These are phyloP conservation scores for Solanum microdontum DNA, from an alignment of 257 asterid genomes.

Conservation along the genomic window DNA sequence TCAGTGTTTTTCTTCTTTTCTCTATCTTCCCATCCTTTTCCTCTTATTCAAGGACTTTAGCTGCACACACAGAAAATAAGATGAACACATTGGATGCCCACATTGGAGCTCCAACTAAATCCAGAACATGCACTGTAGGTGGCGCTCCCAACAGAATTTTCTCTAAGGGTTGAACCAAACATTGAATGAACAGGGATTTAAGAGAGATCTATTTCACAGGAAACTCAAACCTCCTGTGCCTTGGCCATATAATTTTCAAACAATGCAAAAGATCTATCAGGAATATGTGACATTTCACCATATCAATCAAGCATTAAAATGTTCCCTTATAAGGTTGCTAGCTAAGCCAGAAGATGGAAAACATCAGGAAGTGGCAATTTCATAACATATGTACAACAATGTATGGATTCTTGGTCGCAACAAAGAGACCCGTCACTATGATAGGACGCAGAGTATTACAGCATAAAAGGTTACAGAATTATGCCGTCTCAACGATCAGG, in stretches of 20 bases:
- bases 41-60: not conserved
- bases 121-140: not conserved
- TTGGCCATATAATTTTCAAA: not conserved
- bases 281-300: not conserved
- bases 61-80: not conserved
- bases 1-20: not conserved
- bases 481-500: not conserved
- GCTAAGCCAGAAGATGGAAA: not conserved
- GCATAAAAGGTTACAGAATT: not conserved
- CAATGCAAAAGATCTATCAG: not conserved
- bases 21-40: not conserved
- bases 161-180: not conserved
- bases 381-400: not conserved
- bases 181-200: not conserved
- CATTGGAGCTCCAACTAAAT: not conserved
- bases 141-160: not conserved
- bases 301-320: not conserved
- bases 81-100: not conserved
- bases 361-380: not conserved
- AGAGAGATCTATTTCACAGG: not conserved
- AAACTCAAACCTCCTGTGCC: not conserved
- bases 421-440: constrained; percentile 4
- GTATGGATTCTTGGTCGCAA: not conserved
- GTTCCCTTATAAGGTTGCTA: not conserved
- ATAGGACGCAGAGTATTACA: not conserved